Evolutionary conservation across 768 basidiomycete species (phyloP).

Genomic region (Rhodotorula graminis): DNA sequence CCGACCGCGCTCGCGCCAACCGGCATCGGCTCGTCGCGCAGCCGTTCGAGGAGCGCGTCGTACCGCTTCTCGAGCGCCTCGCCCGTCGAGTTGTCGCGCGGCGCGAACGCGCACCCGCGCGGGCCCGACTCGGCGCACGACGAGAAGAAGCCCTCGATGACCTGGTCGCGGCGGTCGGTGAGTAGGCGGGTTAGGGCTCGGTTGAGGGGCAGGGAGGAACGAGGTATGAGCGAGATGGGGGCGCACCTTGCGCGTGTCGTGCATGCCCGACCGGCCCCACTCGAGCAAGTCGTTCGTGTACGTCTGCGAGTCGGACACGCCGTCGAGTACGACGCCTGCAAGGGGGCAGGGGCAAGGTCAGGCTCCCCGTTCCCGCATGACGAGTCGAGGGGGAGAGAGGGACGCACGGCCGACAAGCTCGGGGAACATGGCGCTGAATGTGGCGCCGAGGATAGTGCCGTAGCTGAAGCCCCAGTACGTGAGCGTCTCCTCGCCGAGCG

Average conservation of each 20-base stretch:
- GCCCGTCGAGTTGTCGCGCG: slow-evolving; percentile 12
- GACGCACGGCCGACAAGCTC: slow-evolving; percentile 32
- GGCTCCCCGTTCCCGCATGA: background rate
- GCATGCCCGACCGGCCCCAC: slow-evolving; percentile 26
- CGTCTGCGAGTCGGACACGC: slow-evolving; percentile 17
- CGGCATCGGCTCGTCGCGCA: slow-evolving; percentile 19
- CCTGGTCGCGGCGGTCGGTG: no score
- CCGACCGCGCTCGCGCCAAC: slow-evolving; percentile 20
- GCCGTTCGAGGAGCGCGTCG: slow-evolving; percentile 1
- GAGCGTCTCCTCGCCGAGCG: slow-evolving; percentile 37
- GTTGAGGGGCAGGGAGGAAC: no score
- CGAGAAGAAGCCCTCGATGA: slow-evolving; percentile 34
- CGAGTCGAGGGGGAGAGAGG: background rate
- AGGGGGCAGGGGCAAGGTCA: background rate
- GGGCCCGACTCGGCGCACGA: slow-evolving; percentile 30
- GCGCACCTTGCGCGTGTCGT: slow-evolving; percentile 24
- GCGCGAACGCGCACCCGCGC: slow-evolving; percentile 22
- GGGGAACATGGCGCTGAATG: slow-evolving; percentile 41
- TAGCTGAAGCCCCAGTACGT: slow-evolving; percentile 43
- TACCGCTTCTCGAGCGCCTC: slow-evolving; percentile 2
- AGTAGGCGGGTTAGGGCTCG: no score
- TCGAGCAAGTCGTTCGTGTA: slow-evolving; percentile 26
- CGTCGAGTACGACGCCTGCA: slow-evolving; percentile 27
- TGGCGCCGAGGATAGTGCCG: slow-evolving; percentile 41
- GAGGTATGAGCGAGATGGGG: background rate